Evolutionary conservation across 768 basidiomycete genomes (phyloP), one percentile per base, ranked within the genome.

Genomic region (Kwoniella pini): DNA sequence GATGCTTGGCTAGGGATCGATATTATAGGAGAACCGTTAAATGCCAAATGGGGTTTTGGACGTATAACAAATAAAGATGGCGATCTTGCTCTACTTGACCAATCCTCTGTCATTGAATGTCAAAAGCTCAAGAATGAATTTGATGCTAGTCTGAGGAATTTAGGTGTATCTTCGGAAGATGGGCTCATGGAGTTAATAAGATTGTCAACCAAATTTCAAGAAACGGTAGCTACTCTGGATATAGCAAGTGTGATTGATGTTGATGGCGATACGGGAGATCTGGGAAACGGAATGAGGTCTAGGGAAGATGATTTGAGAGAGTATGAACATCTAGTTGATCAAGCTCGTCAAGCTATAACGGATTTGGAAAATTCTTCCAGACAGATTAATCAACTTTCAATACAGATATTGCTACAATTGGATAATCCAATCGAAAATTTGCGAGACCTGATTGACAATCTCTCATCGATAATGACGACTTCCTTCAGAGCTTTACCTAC

Each of bases 231-330:
- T 1, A 42, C 36, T 11, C 56, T 77, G 31, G 77, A 80, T 58
- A 66, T 80, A 9, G 74, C 76, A 10, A 63, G 55, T 13, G 57
- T 55, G 9, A 54, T 80, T 43, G 79, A 80, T 65, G 57, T 78
- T 10, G 77, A 79, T 43, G 72, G 72, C 0, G 70, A 74, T 36
- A 75, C 71, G 30, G 72, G 74, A 2, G 71, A 72, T 28, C 49
- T 64, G 4, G 60, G 60, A 7, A 36, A 45, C 6, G 44, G 39
- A 42, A 43, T 26, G 21, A 26, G 64, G 38, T 50, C 62, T 1
- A 57, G 42, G 22, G 57, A 66, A 11, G 61, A 68, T 22, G 53
- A 67, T 57, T 30, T 51, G 28, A 46, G 56, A 22, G 36, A 51
- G 26, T 78, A 75, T 58, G 52, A 36, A 13, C 59, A 65, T 39